Percentiles rank a stretch among this genome's conserved stretches.
phyloP scores from a whole-genome alignment of 1,284 basidiomycete species.

The Heterobasidion irregulare region DNA sequence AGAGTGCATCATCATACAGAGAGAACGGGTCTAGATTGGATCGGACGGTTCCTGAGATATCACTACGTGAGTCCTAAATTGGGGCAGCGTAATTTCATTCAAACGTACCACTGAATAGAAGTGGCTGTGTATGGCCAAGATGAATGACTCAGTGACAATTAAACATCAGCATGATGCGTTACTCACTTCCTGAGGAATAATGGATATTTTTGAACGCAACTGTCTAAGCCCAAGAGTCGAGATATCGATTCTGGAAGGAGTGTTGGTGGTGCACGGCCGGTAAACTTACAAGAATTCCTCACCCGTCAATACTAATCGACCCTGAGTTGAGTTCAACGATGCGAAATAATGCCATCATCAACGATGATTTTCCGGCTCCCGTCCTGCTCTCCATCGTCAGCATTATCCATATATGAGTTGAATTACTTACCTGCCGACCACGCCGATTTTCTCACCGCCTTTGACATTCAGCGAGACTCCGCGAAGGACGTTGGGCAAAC shows the following conservation, averaged over 20 bases:
- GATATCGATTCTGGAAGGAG: conserved; percentile 36
- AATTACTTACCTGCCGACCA: conserved; percentile 52
- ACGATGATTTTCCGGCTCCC: conserved; percentile 71
- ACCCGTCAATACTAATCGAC: conserved; percentile 54
- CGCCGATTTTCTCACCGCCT: conserved; percentile 84
- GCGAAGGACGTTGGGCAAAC: conserved; percentile 61
- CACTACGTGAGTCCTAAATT: not conserved
- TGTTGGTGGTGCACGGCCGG: not conserved
- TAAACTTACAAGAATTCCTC: not conserved
- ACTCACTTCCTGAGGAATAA: conserved; percentile 83
- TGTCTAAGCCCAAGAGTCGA: conserved; percentile 60
- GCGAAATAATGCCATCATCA: conserved; percentile 37
- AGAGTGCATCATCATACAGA: conserved; percentile 60
- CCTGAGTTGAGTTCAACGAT: conserved; percentile 56
- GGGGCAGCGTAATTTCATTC: not conserved
- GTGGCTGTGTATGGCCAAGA: not conserved
- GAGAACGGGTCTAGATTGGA: conserved; percentile 80
- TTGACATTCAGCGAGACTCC: conserved; percentile 55
- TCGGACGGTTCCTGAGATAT: conserved; percentile 55
- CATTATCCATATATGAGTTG: not conserved
- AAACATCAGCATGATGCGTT: not conserved
- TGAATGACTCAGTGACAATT: not conserved
- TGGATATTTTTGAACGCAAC: conserved; percentile 58
- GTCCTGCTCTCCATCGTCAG: conserved; percentile 32
- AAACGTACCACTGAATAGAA: not conserved